These are phyloP conservation scores for Cladosporium oxysporum DNA, from an alignment of 2,329 filamentous ascomycete genomes.

Conservation along the genomic window DNA sequence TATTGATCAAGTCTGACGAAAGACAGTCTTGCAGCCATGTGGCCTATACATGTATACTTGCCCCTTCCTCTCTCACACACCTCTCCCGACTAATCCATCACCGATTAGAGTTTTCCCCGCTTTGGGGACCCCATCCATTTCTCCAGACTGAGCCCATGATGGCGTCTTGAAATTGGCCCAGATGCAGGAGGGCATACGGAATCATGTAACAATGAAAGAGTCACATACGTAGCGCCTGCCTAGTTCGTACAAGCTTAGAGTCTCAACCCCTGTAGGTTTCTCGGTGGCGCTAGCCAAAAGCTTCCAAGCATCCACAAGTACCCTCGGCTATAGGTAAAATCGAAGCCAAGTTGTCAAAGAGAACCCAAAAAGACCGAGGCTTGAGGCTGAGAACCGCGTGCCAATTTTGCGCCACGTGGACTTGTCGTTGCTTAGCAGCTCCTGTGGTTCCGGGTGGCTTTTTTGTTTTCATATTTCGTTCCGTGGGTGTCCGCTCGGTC, in stretches of 20 bases:
- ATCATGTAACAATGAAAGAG: neutral
- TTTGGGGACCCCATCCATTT: constrained; percentile 7
- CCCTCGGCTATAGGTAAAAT: constrained; percentile 19
- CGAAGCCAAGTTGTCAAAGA: constrained; percentile 25
- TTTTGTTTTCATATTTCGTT: neutral
- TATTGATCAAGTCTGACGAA: neutral
- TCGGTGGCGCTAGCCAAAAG: constrained; percentile 18
- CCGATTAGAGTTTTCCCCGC: constrained; percentile 12
- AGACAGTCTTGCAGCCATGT: constrained; percentile 1
- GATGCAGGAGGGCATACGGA: neutral
- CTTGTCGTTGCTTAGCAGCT: neutral
- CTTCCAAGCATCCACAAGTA: constrained; percentile 18
- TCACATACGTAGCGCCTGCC: constrained; percentile 8
- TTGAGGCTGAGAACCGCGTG: neutral
- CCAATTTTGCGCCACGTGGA: neutral
- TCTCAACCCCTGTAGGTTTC: neutral
- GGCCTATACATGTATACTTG: constrained; percentile 11
- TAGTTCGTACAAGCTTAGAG: constrained; percentile 2
- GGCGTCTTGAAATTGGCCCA: neutral
- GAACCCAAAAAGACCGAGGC: constrained; percentile 11
- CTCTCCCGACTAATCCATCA: too few species aligned
- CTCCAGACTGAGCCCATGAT: neutral
- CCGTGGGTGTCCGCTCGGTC: neutral
- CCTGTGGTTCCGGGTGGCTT: neutral
- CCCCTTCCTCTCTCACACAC: neutral